Evolutionary conservation across 805 yeast species (phyloP), one percentile per base, ranked within the genome.

Genomic region (Lachancea sp.): DNA sequence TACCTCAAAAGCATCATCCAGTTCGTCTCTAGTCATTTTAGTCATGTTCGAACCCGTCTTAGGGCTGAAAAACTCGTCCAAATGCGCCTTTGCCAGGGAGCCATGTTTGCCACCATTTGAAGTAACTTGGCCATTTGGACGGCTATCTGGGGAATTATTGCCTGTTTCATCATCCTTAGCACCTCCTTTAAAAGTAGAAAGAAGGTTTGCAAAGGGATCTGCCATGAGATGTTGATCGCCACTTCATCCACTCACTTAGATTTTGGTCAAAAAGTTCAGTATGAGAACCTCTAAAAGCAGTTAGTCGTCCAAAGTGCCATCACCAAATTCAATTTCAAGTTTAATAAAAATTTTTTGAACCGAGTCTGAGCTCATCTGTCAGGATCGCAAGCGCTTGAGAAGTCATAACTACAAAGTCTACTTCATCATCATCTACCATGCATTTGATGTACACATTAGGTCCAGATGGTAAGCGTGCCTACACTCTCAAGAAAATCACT

Each of bases 401-500:
- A n/a, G n/a, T n/a, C n/a, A n/a, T n/a, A n/a, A n/a, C n/a, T n/a
- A n/a, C n/a, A n/a, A n/a, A n/a, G n/a, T 15, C 17, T 5, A 4
- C 9, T 28, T 11, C 4, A 6, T 16, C 20, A 20, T n/a, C 26
- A 28, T 12, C 18, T 15, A 18, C 28, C 47, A 92, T 92, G 99
- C 98, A 92, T 83, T 83, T 92, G 68, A 92, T 92, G 99, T 92
- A 84, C 88, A 89, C 97, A 46, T 67, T 83, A 61, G 95, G 89
- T 59, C 78, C 79, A 47, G 96, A 89, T 55, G 98, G 98, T 56
- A 90, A 90, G 76, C 83, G 99, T 68, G 67, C 84, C 58, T 92
- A 92, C 77, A 92, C 99, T 41, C 74, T 92, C 53, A 72, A 85
- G 66, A 92, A 92, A 72, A 50, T 62, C 55, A 81, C 94, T 42